Percentiles rank a stretch among this genome's conserved stretches.
These are phyloP conservation scores for Rhododendron ferrugineum DNA, from an alignment of 148 eudicot species.

Conservation along the genomic window DNA sequence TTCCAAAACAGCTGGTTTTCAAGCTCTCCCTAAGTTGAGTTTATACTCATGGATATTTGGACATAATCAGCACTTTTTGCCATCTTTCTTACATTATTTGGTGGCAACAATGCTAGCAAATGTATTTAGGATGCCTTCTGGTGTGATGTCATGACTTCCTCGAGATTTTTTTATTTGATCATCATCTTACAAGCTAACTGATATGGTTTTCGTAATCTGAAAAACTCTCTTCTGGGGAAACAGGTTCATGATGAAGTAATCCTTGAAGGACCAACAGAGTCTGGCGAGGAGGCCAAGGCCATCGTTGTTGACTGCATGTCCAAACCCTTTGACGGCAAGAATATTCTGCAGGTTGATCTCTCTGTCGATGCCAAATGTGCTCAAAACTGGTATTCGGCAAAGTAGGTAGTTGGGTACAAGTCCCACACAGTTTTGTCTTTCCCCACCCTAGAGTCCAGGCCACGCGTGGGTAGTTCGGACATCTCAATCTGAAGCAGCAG, in stretches of 20 bases:
- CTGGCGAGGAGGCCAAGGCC: constrained; percentile 69
- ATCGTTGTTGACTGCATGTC: constrained; percentile 90
- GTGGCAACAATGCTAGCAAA: neutral
- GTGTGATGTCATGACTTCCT: neutral
- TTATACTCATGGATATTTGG: neutral
- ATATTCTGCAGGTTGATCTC: constrained; percentile 66
- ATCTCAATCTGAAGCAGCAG: neutral
- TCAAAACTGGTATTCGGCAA: constrained; percentile 86
- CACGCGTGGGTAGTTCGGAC: neutral
- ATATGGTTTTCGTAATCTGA: neutral
- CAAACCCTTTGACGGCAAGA: constrained; percentile 75
- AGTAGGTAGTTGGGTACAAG: constrained; percentile 26
- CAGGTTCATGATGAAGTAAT: constrained; percentile 98
- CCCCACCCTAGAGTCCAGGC: neutral
- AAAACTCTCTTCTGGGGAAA: constrained; percentile 5
- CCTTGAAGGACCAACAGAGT: constrained; percentile 88
- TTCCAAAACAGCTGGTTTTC: neutral
- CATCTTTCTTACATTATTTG: neutral
- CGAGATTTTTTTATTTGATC: neutral
- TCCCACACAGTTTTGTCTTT: neutral
- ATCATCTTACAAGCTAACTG: neutral
- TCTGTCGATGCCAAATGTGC: constrained; percentile 90
- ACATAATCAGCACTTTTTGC: neutral
- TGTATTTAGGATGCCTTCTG: neutral
- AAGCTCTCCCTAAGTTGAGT: neutral